Evolutionary conservation across 208 protist species (phyloP).

Genomic region (Leishmania martiniquensis): DNA sequence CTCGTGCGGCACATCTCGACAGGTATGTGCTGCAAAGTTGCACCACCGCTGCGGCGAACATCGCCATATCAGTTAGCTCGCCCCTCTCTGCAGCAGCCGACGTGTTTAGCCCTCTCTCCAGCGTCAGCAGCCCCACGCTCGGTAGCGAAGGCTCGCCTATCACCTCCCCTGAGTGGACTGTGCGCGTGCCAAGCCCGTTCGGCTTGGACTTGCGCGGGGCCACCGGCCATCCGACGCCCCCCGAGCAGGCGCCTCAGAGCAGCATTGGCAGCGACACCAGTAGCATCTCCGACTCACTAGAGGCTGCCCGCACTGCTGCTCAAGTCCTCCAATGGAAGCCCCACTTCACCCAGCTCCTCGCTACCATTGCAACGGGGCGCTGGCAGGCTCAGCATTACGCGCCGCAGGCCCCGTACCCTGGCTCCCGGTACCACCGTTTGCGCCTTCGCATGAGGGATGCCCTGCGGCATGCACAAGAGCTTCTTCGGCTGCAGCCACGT

Average conservation of each 20-base stretch:
- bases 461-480: conserved; percentile 22
- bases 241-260: background rate
- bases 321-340: conserved; percentile 28
- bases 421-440: conserved; percentile 28
- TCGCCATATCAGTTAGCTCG: conserved; percentile 1
- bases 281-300: conserved; percentile 1
- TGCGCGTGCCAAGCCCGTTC: conserved; percentile 20
- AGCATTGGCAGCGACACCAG: conserved; percentile 5
- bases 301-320: conserved; percentile 11
- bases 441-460: conserved; percentile 16
- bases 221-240: background rate
- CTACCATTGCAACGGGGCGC: conserved; percentile 32
- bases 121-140: conserved; percentile 19
- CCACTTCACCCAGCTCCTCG: conserved; percentile 34
- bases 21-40: conserved; percentile 12
- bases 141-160: conserved; percentile 18
- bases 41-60: conserved; percentile 6
- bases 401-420: conserved; percentile 14
- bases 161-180: conserved; percentile 19
- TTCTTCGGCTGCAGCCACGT: conserved; percentile 33
- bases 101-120: conserved; percentile 18
- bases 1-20: conserved; percentile 15
- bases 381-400: conserved; percentile 23
- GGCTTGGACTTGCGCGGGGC: background rate
- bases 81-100: conserved; percentile 6